Percentiles rank a stretch among this genome's conserved stretches.
Evolutionary conservation across 176 grass and related monocot species (phyloP).

Genomic region (Zoysia pacifica): DNA sequence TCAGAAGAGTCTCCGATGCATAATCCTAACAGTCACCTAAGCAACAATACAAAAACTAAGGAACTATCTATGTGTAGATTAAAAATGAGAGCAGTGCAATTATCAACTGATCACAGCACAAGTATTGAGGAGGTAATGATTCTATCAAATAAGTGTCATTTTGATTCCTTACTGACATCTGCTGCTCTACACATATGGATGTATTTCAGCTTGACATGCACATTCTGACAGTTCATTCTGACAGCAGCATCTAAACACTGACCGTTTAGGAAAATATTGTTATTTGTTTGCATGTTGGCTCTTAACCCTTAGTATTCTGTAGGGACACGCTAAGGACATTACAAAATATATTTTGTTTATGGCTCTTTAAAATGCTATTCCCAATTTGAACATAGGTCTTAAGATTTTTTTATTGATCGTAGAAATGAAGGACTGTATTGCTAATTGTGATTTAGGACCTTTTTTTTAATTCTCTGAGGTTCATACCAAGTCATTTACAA

Average conservation of each 20-base stretch:
- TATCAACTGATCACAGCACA: constrained; percentile 84
- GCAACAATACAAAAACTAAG: constrained; percentile 60
- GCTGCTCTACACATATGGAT: neutral
- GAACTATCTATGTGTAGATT: constrained; percentile 77
- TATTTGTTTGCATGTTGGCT: constrained; percentile 11
- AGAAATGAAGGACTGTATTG: neutral
- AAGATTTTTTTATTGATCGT: neutral
- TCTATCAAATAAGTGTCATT: constrained; percentile 14
- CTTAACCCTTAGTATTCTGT: neutral
- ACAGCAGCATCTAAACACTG: too few relatives aligned
- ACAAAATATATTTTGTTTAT: neutral
- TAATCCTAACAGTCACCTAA: constrained; percentile 62
- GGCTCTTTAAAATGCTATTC: neutral
- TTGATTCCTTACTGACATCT: neutral
- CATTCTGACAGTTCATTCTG: constrained; percentile 2
- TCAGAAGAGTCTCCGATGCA: constrained; percentile 88
- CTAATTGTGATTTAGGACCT: neutral
- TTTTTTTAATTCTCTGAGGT: neutral
- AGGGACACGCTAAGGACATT: neutral
- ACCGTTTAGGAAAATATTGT: too few relatives aligned
- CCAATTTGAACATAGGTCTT: neutral
- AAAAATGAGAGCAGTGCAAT: constrained; percentile 69
- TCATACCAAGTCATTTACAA: neutral
- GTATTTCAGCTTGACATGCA: neutral
- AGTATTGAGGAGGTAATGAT: constrained; percentile 79